Base-by-base conservation (phyloP, 371 early-diverging fungal species). In the Mucor plumbeus region DNA sequence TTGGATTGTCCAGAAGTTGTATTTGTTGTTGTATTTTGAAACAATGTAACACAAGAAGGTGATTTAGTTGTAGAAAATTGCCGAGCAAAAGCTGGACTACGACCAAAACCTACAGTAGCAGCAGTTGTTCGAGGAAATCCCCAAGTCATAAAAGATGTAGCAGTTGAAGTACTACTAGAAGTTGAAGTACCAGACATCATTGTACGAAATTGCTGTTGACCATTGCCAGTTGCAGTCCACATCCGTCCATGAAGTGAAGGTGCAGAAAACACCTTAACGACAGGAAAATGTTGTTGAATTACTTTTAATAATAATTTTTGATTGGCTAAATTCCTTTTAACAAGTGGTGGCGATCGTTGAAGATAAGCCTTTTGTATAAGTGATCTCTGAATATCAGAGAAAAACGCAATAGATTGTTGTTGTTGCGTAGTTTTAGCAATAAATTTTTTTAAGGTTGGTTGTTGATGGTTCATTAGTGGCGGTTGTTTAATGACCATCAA, bases 61-160 rank as follows among this genome's bases (percentile, higher is more conserved):
- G 73, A 55, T 56, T 66, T 70, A 1, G 67, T 70, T 11, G 76
- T 72, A 2, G 73, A 76, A 39, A 73, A 76, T 40, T 70, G 68
- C n/a, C 73, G 61, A 40, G 68, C 44, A 58, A 65, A 65, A 0
- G 64, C 59, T 26, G 54, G 35, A 4, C 26, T 63, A 48, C 75
- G 68, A 7, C 68, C 66, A 60, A 59, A 34, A 1, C 70, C 70
- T 7, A 71, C 60, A 19, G 44, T 40, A 34, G 74, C 62, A 26
- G 59, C 19, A 19, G 73, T 36, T 8, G 67, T 63, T 11, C 76
- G 65, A 35, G 76, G 68, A 41, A 75, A 61, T 7, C 76, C 76
- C 60, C 67, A 69, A 44, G 68, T 50, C n/a, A 64, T 50, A 17
- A 67, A 50, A 19, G 40, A 56, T 14, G 61, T 39, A 31, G 47